These are phyloP conservation scores for Colletotrichum plurivorum DNA, from an alignment of 2,329 filamentous ascomycete genomes.

Conservation along the genomic window DNA sequence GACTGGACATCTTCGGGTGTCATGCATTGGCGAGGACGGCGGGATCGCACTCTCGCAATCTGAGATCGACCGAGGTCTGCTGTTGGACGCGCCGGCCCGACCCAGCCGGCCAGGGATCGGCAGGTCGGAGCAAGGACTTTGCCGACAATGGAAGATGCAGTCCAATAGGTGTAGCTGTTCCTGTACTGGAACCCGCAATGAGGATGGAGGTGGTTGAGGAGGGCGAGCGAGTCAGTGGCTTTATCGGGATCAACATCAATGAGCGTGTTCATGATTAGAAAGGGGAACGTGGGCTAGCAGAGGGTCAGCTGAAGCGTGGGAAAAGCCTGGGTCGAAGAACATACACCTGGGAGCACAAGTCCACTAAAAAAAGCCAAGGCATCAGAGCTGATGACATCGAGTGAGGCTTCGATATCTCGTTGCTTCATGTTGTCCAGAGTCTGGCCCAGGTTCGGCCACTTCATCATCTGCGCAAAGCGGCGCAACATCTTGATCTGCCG, in stretches of 20 bases:
- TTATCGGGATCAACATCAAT: slow-evolving; percentile 81
- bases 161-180: slow-evolving; percentile 83
- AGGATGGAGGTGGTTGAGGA: slow-evolving; percentile 77
- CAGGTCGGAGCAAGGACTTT: slow-evolving; percentile 83
- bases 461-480: slow-evolving; percentile 79
- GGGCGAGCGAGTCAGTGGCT: slow-evolving; percentile 74
- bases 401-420: slow-evolving; percentile 68
- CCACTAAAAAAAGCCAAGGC: slow-evolving; percentile 85
- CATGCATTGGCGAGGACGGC: slow-evolving; percentile 69
- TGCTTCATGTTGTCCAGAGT: slow-evolving; percentile 75
- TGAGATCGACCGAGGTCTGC: slow-evolving; percentile 77
- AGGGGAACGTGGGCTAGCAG: slow-evolving; percentile 72
- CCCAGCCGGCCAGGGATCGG: slow-evolving; percentile 79
- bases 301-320: slow-evolving; percentile 17
- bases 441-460: slow-evolving; percentile 81
- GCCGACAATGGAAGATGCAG: slow-evolving; percentile 78
- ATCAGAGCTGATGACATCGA: slow-evolving; percentile 76
- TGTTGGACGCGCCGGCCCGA: slow-evolving; percentile 79
- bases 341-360: slow-evolving; percentile 77
- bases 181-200: slow-evolving; percentile 83
- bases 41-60: slow-evolving; percentile 77
- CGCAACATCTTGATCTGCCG: slow-evolving; percentile 78
- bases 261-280: slow-evolving; percentile 83
- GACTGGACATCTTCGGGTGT: slow-evolving; percentile 72
- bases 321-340: slow-evolving; percentile 44